A percentile compares a stretch with the other conserved stretches of the same genome.
These are phyloP conservation scores for Globisporangium radiosum DNA, from an alignment of 352 stramenopile species.

Conservation along the genomic window DNA sequence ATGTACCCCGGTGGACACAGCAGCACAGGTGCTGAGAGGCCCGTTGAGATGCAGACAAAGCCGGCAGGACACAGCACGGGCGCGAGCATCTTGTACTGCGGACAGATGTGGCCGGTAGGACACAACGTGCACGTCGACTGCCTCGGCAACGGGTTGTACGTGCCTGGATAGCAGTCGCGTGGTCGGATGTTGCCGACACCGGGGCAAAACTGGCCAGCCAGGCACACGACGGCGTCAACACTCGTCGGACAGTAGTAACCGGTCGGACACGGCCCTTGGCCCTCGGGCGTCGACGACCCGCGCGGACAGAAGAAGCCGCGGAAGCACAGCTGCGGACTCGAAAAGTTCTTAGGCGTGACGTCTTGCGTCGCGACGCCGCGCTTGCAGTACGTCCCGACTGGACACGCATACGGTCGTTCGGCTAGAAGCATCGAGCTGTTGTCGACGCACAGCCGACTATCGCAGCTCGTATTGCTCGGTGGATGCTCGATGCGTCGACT, in stretches of 20 bases:
- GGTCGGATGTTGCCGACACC: slow-evolving; percentile 92
- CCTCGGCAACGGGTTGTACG: slow-evolving; percentile 81
- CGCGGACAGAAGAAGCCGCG: slow-evolving; percentile 95
- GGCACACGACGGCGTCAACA: slow-evolving; percentile 88
- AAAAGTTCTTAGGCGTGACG: slow-evolving; percentile 83
- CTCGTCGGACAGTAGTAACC: slow-evolving; percentile 93
- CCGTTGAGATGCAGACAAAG: slow-evolving; percentile 93
- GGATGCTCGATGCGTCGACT: slow-evolving; percentile 63
- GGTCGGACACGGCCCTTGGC: slow-evolving; percentile 90
- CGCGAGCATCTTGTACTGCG: slow-evolving; percentile 62
- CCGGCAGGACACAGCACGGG: slow-evolving; percentile 89
- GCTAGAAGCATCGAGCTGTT: slow-evolving; percentile 44
- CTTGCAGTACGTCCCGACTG: slow-evolving; percentile 90
- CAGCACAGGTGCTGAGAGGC: slow-evolving; percentile 85
- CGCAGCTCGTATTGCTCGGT: slow-evolving; percentile 40
- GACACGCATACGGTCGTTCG: slow-evolving; percentile 93
- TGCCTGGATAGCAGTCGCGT: slow-evolving; percentile 90
- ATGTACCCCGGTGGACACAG: slow-evolving; percentile 93
- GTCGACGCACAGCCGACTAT: slow-evolving; percentile 43
- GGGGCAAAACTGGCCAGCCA: slow-evolving; percentile 91
- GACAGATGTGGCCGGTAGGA: slow-evolving; percentile 92
- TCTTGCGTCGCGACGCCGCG: slow-evolving; percentile 72
- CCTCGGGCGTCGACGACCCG: slow-evolving; percentile 89
- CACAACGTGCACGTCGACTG: slow-evolving; percentile 94
- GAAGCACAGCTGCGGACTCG: slow-evolving; percentile 93